Conservation (phyloP, 805 yeast genomes). For the Metschnikowia colocasiae region DNA sequence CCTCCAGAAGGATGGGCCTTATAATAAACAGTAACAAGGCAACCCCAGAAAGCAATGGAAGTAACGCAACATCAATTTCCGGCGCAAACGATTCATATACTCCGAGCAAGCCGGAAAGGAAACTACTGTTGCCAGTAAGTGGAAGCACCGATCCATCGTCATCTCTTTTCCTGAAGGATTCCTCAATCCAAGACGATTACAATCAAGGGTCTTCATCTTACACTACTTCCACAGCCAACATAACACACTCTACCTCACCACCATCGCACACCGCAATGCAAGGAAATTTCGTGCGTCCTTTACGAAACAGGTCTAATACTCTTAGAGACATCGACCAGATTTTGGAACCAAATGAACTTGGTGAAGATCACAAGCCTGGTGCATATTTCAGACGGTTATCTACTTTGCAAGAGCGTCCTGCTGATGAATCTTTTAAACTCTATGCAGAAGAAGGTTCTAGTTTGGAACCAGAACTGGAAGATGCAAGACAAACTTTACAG, state of each 20-base stretch:
- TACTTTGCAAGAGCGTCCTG: slow-evolving; percentile 52
- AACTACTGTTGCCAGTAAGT: slow-evolving; percentile 11
- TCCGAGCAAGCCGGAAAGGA: slow-evolving; percentile 17
- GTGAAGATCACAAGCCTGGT: slow-evolving; percentile 49
- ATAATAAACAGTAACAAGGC: slow-evolving; percentile 44
- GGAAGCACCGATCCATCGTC: slow-evolving; percentile 5
- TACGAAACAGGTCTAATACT: slow-evolving; percentile 35
- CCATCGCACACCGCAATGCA: background rate
- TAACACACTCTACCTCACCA: slow-evolving; percentile 13
- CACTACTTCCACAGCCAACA: slow-evolving; percentile 6
- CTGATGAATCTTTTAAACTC: slow-evolving; percentile 20
- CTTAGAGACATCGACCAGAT: slow-evolving; percentile 33
- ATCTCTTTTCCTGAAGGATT: background rate
- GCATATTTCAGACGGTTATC: slow-evolving; percentile 66
- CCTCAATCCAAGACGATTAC: background rate
- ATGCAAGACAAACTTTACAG: background rate
- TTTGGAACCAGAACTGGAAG: background rate
- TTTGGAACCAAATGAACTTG: slow-evolving; percentile 35
- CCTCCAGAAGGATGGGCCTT: slow-evolving; percentile 74
- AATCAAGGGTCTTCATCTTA: slow-evolving; percentile 1
- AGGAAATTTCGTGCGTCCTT: slow-evolving; percentile 16
- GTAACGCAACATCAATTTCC: background rate
- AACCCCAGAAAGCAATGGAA: slow-evolving; percentile 13
- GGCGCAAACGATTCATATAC: slow-evolving; percentile 4
- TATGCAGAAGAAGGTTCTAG: background rate